Base-by-base conservation (phyloP, 2,329 filamentous ascomycete species). In the Aureobasidium subglaciale region DNA sequence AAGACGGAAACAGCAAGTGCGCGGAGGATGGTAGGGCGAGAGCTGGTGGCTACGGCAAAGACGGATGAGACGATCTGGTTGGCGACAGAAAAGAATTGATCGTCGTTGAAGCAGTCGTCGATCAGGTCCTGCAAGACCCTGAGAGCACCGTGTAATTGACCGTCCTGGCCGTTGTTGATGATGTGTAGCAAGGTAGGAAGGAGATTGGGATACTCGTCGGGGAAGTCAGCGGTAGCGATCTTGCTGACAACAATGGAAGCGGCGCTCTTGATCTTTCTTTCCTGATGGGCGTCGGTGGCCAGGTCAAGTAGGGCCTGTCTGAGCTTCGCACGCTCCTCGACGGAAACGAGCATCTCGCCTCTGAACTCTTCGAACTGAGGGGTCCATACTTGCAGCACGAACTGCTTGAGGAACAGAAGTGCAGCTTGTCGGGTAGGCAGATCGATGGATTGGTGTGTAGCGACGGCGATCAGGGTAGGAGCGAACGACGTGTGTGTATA, bases 11-110 rank as follows among this genome's bases (percentile, higher is more conserved):
- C 86, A 35, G 93, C 88, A 62, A 97, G 77, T 27, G 90, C 90
- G 59, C 93, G 83, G 57, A 96, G 77, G 7, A 63, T 67, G 9
- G 87, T 79, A 67, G 88, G 90, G 63, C 88, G 83, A 58, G 87
- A 82, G 68, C 88, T 88, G 56, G 88, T 78, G 13, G 91, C 90
- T 34, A 96, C 86, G 63, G 88, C 81, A 69, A 90, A 93, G 29
- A 96, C 81, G 49, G 86, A 84, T 64, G 86, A 86, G 67, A 96
- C 85, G 57, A 99, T 87, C 65, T 95, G 86, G 34, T 85, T 79
- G 8, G 92, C 93, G 63, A 95, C 88, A 57, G 81, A 81, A 70
- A 97, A 96, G 78, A 99, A 99, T 64, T 96, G 91, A 59, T 90
- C 88, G 68, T 97, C 92, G 66, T 86, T 95, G 70, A 99, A 81